Evolutionary conservation across 768 basidiomycete species (phyloP).

Genomic region (Amanita subjunquillea): DNA sequence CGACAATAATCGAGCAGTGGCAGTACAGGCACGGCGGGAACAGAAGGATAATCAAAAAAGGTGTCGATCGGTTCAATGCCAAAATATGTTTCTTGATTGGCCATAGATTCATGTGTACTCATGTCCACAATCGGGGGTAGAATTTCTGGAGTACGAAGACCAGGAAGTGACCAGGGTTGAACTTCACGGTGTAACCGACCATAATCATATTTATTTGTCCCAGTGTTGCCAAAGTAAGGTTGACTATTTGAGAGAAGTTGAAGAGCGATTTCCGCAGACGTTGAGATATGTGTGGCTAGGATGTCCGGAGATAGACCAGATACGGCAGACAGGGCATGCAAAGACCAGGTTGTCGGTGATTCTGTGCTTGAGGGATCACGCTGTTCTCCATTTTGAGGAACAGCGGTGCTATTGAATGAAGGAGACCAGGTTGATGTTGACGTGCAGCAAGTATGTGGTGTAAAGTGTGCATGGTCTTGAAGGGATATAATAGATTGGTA

Average conservation of each 20-base stretch:
- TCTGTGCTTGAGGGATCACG: neutral
- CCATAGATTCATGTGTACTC: slow-evolving; percentile 9
- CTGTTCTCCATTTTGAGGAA: neutral
- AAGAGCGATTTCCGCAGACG: slow-evolving; percentile 13
- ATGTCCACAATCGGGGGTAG: slow-evolving; percentile 8
- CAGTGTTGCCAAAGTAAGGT: neutral
- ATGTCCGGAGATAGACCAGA: slow-evolving; percentile 23
- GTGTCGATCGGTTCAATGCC: slow-evolving; percentile 24
- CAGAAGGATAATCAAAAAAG: slow-evolving; percentile 11
- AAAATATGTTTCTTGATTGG: slow-evolving; percentile 10
- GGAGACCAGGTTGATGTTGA: neutral
- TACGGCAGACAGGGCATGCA: slow-evolving; percentile 14
- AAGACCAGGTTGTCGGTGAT: neutral
- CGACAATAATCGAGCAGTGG: neutral
- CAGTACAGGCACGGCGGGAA: neutral
- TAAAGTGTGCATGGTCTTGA: neutral
- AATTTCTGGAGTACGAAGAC: slow-evolving; percentile 1
- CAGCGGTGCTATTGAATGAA: neutral
- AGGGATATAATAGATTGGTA: neutral
- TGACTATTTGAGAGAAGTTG: slow-evolving; percentile 1
- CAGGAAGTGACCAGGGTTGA: neutral
- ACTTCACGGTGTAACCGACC: neutral
- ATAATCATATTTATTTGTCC: neutral
- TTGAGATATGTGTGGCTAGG: slow-evolving; percentile 24
- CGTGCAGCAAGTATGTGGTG: neutral